Evolutionary conservation across 1,139 yeast genomes (phyloP), one percentile per base, ranked within the genome.

Genomic region (Kurtzmaniella quercitrusa): DNA sequence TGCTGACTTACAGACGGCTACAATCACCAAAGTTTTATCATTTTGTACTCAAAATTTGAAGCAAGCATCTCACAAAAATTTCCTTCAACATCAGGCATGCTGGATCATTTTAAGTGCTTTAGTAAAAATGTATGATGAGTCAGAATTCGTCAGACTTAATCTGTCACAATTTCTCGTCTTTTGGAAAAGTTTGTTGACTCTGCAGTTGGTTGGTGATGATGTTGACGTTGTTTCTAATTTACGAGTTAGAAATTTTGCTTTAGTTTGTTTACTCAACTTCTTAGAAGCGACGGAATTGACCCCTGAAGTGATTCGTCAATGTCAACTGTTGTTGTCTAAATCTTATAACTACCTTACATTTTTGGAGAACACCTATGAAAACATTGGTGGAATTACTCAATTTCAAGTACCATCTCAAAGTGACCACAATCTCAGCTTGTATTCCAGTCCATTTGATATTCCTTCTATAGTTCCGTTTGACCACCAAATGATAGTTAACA

Each of bases 31-130:
- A 46, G 59, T 73, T 4, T 59, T 73, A 51, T 70, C 77, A 63
- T 73, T 70, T 48, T 73, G 77, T 49, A 73, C 79, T 9, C 79
- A 73, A 49, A 68, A 62, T 45, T 64, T 73, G 52, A 73, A 73
- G 51, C 76, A 72, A 44, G 57, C 45, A 60, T 57, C 46, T 56
- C 68, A 3, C 10, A 33, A 14, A 12, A 27, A 25, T 17, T 43
- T 54, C 37, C 50, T 60, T 47, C 43, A 58, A 50, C 47, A 53
- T 51, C 51, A 61, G 48, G 39, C 70, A 44, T 50, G 86, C 50
- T 91, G 98, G 98, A 73, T 84, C 3, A 65, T 89, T 18, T 65
- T 93, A 36, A 72, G 84, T 42, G 95, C 97, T 0, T 66, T 90
- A 38, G 85, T 91, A 62, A 82, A 89, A 17, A 78, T 84, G 46